phyloP scores from a whole-genome alignment of 1,139 yeast species.

The Sugiyamaella grinbergsii region DNA sequence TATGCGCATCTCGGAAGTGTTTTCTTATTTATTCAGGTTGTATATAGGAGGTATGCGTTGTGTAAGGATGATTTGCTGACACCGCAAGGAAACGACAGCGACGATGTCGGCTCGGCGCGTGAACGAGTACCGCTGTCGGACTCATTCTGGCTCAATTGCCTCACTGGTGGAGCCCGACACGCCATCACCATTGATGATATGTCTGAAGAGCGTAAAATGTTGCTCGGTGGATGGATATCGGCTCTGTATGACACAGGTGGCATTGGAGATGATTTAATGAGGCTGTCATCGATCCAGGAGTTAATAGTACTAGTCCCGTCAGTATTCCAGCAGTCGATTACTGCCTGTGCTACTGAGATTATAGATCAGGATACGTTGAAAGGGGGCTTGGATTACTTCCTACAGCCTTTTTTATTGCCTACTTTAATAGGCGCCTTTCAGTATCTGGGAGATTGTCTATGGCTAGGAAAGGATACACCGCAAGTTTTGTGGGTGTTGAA shows the following conservation, averaged over 20 bases:
- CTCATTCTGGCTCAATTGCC: conserved; percentile 21
- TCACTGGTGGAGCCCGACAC: conserved; percentile 10
- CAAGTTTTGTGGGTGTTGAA: conserved; percentile 42
- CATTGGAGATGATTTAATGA: conserved; percentile 77
- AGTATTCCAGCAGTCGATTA: conserved; percentile 70
- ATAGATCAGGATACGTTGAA: conserved; percentile 53
- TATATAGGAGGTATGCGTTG: conserved; percentile 51
- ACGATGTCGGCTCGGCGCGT: not conserved
- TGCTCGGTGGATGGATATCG: conserved; percentile 73
- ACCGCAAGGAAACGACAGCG: not conserved
- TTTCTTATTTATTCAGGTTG: conserved; percentile 52
- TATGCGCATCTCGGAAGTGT: conserved; percentile 68
- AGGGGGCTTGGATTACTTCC: conserved; percentile 65
- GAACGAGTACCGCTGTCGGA: not conserved
- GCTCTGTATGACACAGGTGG: conserved; percentile 87
- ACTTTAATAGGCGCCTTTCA: conserved; percentile 49
- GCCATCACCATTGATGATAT: conserved; percentile 32
- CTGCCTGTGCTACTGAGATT: conserved; percentile 59
- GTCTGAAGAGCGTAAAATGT: conserved; percentile 43
- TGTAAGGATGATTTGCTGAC: conserved; percentile 36
- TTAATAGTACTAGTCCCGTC: conserved; percentile 69
- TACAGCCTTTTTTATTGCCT: conserved; percentile 59
- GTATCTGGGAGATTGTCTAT: conserved; percentile 45
- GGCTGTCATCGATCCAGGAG: conserved; percentile 66
- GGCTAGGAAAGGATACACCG: conserved; percentile 42